Evolutionary conservation across 2,329 filamentous ascomycete species (phyloP).

Genomic region (Pyrenophora teres): DNA sequence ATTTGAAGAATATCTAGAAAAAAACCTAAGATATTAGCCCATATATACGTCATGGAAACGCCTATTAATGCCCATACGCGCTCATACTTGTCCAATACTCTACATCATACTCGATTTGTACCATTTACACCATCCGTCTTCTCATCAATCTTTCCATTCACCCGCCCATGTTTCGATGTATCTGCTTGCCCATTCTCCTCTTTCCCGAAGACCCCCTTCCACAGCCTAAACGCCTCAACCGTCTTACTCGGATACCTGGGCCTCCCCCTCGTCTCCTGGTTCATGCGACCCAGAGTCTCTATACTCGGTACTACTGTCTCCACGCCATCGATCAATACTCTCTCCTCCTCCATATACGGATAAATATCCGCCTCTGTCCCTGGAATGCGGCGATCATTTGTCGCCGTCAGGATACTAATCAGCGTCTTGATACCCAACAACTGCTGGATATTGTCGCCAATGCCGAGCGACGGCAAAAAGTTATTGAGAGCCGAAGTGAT

Average conservation of each 20-base stretch:
- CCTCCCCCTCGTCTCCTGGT: slow-evolving; percentile 18
- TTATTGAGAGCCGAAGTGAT: slow-evolving; percentile 24
- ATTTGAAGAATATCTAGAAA: background rate
- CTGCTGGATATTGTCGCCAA: slow-evolving; percentile 36
- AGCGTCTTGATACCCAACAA: slow-evolving; percentile 36
- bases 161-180: background rate
- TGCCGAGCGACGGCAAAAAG: slow-evolving; percentile 21
- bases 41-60: background rate
- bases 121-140: background rate
- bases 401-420: slow-evolving; percentile 36
- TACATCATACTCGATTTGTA: background rate
- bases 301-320: slow-evolving; percentile 16
- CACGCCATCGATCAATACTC: slow-evolving; percentile 10
- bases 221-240: slow-evolving; percentile 33
- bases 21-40: too few species aligned
- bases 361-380: slow-evolving; percentile 34
- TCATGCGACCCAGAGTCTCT: slow-evolving; percentile 23
- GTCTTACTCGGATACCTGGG: slow-evolving; percentile 40
- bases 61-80: too few species aligned
- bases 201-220: slow-evolving; percentile 34
- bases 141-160: background rate
- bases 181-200: background rate
- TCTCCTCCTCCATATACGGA: slow-evolving; percentile 24
- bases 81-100: background rate
- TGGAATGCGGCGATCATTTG: slow-evolving; percentile 40